Evolutionary conservation across 257 asterid species (phyloP), one percentile per base, ranked within the genome.

Genomic region (Petrea volubilis): DNA sequence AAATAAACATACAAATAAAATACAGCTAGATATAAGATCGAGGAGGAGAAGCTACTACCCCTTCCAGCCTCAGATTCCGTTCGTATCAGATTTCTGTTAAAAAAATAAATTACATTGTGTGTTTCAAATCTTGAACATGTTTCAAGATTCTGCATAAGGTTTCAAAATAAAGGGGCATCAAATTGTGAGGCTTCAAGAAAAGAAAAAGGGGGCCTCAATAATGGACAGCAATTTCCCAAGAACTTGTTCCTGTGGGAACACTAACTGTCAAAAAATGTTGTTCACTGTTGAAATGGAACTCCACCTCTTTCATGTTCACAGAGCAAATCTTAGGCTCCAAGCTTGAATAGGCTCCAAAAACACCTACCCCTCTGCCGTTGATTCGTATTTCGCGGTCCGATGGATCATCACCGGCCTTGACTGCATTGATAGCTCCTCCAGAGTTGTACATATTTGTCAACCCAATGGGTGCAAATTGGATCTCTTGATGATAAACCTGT

Each of bases 391-490:
- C 36, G 20, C 14, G 11, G 67, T 27, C 20, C 3, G 43, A 79
- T 49, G 74, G 41, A 50, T 55, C 80, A 4, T 65, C 50, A 12
- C 29, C 67, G 2, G 50, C 82, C 52, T 85, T 83, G 27, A 82
- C 49, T 14, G 76, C 77, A 49, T 76, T 63, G 31, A 79, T 11
- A 21, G 90, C 88, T 4, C 93, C 93, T 67, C 88, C 90, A 0
- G 83, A 78, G 64, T 87, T 87, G 83, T 82, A 87, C 93, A 82
- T 87, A 60, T 84, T 81, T 33, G 81, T 72, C 76, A 85, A 70
- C 17, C 89, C 90, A 25, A 87, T 46, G 0, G 87, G 83, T 6
- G 90, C 90, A 57, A 87, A 87, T 29, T 77, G 65, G 13, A 74
- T 28, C 40, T 63, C 70, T 31, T 64, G 64, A 71, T 61, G 72